Conservation (phyloP, 495 filamentous ascomycete species). For the Podospora pseudocomata region DNA sequence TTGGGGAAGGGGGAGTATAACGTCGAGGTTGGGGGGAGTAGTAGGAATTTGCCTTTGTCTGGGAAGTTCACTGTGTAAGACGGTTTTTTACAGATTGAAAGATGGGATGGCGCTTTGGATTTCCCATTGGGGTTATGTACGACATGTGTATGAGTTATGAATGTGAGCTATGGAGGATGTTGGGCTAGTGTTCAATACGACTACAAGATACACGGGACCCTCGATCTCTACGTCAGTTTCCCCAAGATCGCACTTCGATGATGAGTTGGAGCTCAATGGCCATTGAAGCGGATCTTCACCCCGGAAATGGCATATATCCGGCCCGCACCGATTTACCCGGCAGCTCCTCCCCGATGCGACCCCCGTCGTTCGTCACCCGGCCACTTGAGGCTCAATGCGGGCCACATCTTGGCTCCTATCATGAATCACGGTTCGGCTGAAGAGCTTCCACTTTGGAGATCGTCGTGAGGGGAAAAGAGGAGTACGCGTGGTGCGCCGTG, state of each 20-base stretch:
- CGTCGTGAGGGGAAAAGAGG: not conserved
- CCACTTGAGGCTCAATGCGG: not conserved
- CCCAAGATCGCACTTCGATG: not conserved
- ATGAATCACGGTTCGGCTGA: not conserved
- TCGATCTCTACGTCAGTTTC: not conserved
- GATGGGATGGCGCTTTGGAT: not conserved
- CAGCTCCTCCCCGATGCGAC: not conserved
- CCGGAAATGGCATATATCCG: not conserved
- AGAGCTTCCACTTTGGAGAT: not conserved
- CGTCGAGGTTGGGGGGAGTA: not conserved
- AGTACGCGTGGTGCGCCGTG: not conserved
- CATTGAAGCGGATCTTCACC: not conserved
- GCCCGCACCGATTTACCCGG: not conserved
- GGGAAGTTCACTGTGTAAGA: not conserved
- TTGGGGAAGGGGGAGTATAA: slow-evolving; percentile 2
- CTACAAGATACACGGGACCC: not conserved
- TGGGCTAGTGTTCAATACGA: not conserved
- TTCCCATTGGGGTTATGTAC: not conserved
- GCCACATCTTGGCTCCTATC: not conserved
- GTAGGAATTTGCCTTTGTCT: not conserved
- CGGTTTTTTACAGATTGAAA: not conserved
- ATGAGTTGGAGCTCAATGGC: not conserved
- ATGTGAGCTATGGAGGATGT: not conserved
- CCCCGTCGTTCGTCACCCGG: not conserved
- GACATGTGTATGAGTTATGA: not conserved